Conservation (phyloP, 2,329 filamentous ascomycete species). For the Aspergillus awamori region DNA sequence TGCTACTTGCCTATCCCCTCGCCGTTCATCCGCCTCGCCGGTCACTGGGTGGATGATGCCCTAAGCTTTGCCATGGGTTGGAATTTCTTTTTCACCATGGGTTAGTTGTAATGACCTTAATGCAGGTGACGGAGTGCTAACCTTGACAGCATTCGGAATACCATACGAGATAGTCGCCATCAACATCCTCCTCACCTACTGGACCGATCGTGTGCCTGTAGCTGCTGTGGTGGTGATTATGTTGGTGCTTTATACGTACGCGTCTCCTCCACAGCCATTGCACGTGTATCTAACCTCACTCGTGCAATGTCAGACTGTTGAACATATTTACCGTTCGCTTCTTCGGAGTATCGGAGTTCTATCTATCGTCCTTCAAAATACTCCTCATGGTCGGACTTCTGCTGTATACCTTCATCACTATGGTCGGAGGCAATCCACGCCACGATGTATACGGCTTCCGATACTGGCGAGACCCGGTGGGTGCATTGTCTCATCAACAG, state of each 20-base stretch:
- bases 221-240: constrained; percentile 42
- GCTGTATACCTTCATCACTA: constrained; percentile 68
- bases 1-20: constrained; percentile 31
- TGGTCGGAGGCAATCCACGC: constrained; percentile 76
- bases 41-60: constrained; percentile 35
- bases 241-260: constrained; percentile 43
- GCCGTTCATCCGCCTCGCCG: constrained; percentile 29
- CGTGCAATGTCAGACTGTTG: constrained; percentile 26
- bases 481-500: not conserved
- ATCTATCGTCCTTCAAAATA: constrained; percentile 48
- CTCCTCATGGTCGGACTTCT: constrained; percentile 35
- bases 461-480: constrained; percentile 60
- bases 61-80: constrained; percentile 35
- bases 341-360: constrained; percentile 53
- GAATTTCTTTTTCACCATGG: constrained; percentile 33
- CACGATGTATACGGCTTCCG: constrained; percentile 71
- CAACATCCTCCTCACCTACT: constrained; percentile 42
- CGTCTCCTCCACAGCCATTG: not conserved
- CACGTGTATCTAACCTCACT: not conserved
- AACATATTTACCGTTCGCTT: constrained; percentile 48
- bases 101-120: not conserved
- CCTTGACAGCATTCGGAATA: constrained; percentile 25
- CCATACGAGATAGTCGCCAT: constrained; percentile 45
- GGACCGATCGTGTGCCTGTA: constrained; percentile 43
- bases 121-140: too few relatives aligned